These are phyloP conservation scores for Populus trichocarpa DNA, from an alignment of 441 rosid genomes.

Conservation along the genomic window DNA sequence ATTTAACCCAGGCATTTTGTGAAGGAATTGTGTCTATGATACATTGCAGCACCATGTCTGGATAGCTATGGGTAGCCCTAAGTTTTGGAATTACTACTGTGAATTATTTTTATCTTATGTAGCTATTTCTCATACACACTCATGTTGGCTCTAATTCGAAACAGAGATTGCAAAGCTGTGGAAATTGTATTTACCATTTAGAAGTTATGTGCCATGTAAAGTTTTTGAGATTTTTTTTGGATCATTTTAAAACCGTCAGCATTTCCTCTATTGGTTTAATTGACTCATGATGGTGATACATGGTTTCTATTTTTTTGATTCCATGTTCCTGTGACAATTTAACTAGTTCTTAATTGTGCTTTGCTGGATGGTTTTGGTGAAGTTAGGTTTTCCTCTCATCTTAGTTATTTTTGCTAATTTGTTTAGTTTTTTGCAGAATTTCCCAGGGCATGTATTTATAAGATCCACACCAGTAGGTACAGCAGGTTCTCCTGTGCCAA, in stretches of 20 bases:
- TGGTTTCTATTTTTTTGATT: neutral
- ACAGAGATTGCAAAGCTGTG: neutral
- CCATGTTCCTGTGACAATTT: neutral
- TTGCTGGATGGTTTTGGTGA: neutral
- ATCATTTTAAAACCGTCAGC: neutral
- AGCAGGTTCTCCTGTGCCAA: slow-evolving; percentile 49
- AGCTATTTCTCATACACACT: neutral
- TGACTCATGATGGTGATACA: neutral
- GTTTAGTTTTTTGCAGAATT: slow-evolving; percentile 37
- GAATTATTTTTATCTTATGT: neutral
- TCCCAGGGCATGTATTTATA: slow-evolving; percentile 67
- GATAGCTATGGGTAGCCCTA: neutral
- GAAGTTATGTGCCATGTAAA: neutral
- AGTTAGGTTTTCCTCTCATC: neutral
- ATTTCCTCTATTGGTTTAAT: neutral
- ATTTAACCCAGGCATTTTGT: slow-evolving; percentile 1
- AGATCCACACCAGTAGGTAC: slow-evolving; percentile 52
- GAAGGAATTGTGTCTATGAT: neutral
- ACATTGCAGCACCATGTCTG: too few relatives aligned
- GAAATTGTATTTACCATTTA: neutral
- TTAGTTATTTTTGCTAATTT: neutral
- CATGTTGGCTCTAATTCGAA: neutral
- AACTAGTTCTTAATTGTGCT: neutral
- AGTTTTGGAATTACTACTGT: neutral
- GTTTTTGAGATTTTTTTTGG: neutral